phyloP scores from a whole-genome alignment of 257 asterid species.

The Solanum bulbocastanum region DNA sequence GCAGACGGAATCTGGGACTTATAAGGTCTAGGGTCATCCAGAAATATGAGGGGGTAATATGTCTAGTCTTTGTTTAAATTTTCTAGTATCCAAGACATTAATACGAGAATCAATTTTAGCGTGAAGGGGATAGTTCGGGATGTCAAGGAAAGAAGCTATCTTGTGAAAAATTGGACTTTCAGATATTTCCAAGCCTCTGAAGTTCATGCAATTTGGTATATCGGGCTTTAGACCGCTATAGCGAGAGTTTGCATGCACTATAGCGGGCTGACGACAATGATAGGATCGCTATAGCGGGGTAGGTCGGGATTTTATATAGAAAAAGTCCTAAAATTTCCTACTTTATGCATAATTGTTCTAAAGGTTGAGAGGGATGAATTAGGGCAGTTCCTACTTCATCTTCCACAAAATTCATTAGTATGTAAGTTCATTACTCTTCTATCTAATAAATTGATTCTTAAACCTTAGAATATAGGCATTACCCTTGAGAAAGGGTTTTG shows the following conservation, averaged over 20 bases:
- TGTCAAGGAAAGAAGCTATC: too few species aligned
- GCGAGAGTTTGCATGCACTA: neutral
- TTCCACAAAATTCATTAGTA: neutral
- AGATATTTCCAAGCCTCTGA: neutral
- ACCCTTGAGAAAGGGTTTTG: neutral
- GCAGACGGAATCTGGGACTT: too few species aligned
- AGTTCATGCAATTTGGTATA: too few species aligned
- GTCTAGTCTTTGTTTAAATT: too few species aligned
- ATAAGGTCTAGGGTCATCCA: too few species aligned
- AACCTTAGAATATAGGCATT: neutral
- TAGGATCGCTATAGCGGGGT: neutral
- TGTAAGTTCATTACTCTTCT: neutral
- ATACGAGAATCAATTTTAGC: too few species aligned
- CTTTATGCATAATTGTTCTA: too few species aligned
- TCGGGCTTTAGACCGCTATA: neutral
- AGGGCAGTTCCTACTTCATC: neutral
- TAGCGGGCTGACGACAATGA: neutral
- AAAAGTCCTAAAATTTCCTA: neutral
- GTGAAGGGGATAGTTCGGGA: neutral
- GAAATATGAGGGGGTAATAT: too few species aligned
- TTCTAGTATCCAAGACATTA: too few species aligned
- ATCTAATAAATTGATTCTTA: too few species aligned
- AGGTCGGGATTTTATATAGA: neutral
- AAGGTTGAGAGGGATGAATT: neutral
- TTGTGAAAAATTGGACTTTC: neutral